Base-by-base conservation (phyloP, 805 yeast species). In the Saccharomyces mikatae region DNA sequence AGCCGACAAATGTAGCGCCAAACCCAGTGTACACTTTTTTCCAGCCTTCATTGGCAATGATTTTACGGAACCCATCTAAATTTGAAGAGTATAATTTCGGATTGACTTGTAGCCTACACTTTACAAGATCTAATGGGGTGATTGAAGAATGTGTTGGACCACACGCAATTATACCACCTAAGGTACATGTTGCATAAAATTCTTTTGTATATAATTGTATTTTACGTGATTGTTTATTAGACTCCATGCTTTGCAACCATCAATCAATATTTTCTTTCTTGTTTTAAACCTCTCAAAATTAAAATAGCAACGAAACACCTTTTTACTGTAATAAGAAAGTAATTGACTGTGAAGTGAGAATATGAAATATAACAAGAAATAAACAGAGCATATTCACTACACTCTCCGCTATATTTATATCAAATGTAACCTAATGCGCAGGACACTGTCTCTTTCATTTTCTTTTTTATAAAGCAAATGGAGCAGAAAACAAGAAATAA, bases 121-220 rank as follows among this genome's bases (percentile, higher is more conserved):
- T 92, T 68, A 94, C 95, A 54, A 94, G 75, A 74, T 92, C 99
- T 55, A 92, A 77, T 3, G 98, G 98, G 6, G 97, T 88, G 27
- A 94, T 95, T 2, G 87, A 81, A 1, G 96, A 83, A 71, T 92
- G 99, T 13, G 98, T 92, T 32, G 98, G 97, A 14, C 97, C 97
- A 77, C 98, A 92, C 1, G 98, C 97, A 55, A 86, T 60, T 6
- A 81, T 71, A 52, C 87, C 87, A 44, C 87, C 87, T 10, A 81
- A 52, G 1, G 84, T 77, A 62, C 86, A 81, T 11, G 85, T 60
- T 1, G 70, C 61, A 53, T 66, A 69, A 48, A 63, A 69, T 48
- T 64, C 65, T 5, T 48, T 54, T 6, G 67, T 64, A 47, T 66
- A 66, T 48, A 66, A 50, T 49, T 63, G 54, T 26, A 65, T 64